Conservation (phyloP, 2,329 filamentous ascomycete species). For the Ophiostoma ips region DNA sequence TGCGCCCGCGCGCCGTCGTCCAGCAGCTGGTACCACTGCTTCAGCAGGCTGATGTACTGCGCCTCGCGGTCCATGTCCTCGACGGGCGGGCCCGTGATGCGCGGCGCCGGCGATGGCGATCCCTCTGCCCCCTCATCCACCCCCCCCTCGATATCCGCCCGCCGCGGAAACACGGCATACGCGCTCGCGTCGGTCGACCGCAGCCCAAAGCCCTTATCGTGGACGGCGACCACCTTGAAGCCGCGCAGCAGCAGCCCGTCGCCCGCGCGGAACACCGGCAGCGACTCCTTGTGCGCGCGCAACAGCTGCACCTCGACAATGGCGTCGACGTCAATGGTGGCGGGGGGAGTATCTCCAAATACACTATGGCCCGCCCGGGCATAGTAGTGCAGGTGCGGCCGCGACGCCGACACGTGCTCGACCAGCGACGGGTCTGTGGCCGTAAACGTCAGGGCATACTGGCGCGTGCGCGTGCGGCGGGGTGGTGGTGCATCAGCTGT, state of each 20-base stretch:
- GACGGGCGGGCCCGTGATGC: slow-evolving; percentile 46
- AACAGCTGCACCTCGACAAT: slow-evolving; percentile 44
- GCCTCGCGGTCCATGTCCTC: slow-evolving; percentile 38
- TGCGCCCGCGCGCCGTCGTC: slow-evolving; percentile 32
- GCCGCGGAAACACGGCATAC: slow-evolving; percentile 43
- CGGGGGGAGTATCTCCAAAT: not conserved
- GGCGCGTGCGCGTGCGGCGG: slow-evolving; percentile 39
- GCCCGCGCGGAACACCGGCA: slow-evolving; percentile 40
- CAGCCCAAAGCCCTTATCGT: slow-evolving; percentile 41
- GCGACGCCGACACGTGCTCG: slow-evolving; percentile 4
- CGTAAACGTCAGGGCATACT: slow-evolving; percentile 45
- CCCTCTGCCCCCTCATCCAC: not conserved
- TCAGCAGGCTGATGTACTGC: slow-evolving; percentile 33
- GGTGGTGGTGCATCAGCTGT: slow-evolving; percentile 30
- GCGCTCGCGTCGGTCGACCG: slow-evolving; percentile 40
- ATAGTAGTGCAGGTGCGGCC: slow-evolving; percentile 17
- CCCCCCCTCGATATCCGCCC: slow-evolving; percentile 17
- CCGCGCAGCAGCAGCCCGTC: slow-evolving; percentile 45
- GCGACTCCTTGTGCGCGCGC: slow-evolving; percentile 40
- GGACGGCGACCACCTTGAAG: slow-evolving; percentile 40
- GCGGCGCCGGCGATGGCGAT: slow-evolving; percentile 19
- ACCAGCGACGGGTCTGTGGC: slow-evolving; percentile 34
- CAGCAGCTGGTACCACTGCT: slow-evolving; percentile 34
- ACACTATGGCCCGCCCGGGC: no score
- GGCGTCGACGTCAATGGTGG: slow-evolving; percentile 25